phyloP scores from a whole-genome alignment of 257 asterid genomes.

The Thymus quinquecostatus region DNA sequence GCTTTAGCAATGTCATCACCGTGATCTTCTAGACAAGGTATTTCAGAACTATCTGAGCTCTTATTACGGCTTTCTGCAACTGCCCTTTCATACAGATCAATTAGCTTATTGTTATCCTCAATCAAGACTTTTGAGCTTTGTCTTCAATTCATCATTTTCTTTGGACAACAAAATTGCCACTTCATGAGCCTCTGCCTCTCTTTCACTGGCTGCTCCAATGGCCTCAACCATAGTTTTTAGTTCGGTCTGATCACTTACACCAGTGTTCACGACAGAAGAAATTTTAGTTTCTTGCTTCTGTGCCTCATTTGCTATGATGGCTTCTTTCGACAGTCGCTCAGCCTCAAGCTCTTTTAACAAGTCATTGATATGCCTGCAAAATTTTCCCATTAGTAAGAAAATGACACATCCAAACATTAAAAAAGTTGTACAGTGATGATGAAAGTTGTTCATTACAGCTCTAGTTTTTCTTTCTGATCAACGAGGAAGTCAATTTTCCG shows the following conservation, averaged over 20 bases:
- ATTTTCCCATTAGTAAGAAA: not conserved
- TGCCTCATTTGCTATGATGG: conserved; percentile 38
- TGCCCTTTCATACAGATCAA: conserved; percentile 77
- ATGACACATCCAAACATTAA: not conserved
- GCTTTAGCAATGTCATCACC: conserved; percentile 7
- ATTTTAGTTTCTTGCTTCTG: conserved; percentile 37
- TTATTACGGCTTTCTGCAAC: conserved; percentile 54
- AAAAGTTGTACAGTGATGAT: not conserved
- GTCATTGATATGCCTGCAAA: conserved; percentile 63
- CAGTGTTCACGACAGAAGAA: conserved; percentile 42
- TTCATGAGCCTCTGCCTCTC: conserved; percentile 96
- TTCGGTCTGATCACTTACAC: conserved; percentile 68
- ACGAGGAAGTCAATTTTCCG: conserved; percentile 64
- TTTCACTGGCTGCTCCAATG: conserved; percentile 89
- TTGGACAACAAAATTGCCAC: conserved; percentile 75
- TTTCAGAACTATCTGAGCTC: conserved; percentile 31
- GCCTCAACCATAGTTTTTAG: conserved; percentile 93
- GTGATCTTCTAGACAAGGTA: conserved; percentile 21
- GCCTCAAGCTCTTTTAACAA: conserved; percentile 70
- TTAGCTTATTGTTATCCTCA: conserved; percentile 87
- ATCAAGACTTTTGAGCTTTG: conserved; percentile 78
- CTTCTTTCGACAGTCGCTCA: conserved; percentile 50
- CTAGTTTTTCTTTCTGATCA: conserved; percentile 73
- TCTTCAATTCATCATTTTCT: conserved; percentile 85
- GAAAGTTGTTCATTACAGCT: conserved; percentile 51